Percentiles rank a stretch among this genome's conserved stretches.
phyloP scores from a whole-genome alignment of 352 stramenopile species.

The Phytophthora nicotianae region DNA sequence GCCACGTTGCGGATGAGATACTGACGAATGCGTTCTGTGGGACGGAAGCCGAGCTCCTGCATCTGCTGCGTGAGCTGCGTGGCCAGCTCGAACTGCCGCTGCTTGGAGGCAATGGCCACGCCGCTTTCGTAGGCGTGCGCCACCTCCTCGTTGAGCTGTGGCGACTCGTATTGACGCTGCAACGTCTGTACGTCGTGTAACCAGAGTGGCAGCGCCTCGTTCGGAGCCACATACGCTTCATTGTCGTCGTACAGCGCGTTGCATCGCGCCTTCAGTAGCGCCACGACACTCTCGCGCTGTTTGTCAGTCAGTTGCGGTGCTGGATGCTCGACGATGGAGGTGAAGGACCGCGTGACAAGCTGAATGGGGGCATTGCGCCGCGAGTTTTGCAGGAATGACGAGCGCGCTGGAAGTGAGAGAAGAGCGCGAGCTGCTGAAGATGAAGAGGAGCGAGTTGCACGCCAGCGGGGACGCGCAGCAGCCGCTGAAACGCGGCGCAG shows the following conservation, averaged over 20 bases:
- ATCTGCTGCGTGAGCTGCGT: conserved; percentile 52
- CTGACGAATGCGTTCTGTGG: conserved; percentile 46
- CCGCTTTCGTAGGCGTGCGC: conserved; percentile 61
- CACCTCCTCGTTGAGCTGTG: conserved; percentile 38
- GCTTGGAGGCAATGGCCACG: conserved; percentile 75
- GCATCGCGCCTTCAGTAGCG: conserved; percentile 55
- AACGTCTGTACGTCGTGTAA: conserved; percentile 32
- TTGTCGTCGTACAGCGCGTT: conserved; percentile 59
- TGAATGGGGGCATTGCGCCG: conserved; percentile 4
- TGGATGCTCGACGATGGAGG: conserved; percentile 10
- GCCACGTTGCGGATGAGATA: conserved; percentile 64
- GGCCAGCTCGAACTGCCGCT: conserved; percentile 64
- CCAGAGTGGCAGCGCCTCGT: conserved; percentile 47
- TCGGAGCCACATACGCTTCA: conserved; percentile 26
- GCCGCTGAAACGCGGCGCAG: conserved; percentile 25
- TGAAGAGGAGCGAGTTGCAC: background rate
- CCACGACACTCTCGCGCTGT: conserved; percentile 33
- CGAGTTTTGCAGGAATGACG: conserved; percentile 10
- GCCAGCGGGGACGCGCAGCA: background rate
- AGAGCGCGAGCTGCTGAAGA: conserved; percentile 2
- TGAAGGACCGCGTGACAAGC: conserved; percentile 9
- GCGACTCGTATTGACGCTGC: conserved; percentile 18
- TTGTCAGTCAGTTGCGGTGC: conserved; percentile 13
- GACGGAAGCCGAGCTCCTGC: conserved; percentile 38
- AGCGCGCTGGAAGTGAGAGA: background rate